Base-by-base conservation (phyloP, 768 basidiomycete genomes). In the Fomitopsis serialis region DNA sequence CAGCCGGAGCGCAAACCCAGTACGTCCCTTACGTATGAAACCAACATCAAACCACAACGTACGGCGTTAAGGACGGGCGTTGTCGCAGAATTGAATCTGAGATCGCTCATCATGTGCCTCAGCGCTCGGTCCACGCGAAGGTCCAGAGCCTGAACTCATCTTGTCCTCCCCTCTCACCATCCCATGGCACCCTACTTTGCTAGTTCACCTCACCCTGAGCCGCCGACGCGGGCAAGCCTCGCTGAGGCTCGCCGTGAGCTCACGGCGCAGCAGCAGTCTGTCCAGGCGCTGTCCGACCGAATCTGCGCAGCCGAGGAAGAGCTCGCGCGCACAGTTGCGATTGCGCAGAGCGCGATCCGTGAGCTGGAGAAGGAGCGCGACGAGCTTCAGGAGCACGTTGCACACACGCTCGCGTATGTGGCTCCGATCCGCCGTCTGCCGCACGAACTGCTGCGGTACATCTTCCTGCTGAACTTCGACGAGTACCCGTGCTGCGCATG, bases 401-500 rank as follows among this genome's bases (percentile, higher is more conserved):
- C 68, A 25, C 71, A 70, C 22, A 77, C 82, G 3, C 69, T 76
- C 65, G 84, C 84, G 1, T 90, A 87, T 62, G 74, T 90, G 53
- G 79, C 88, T 11, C 87, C 87, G 29, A 83, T 91, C 57, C 74
- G 84, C 25, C 73, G 85, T 40, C 73, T 92, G 23, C 89, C 89
- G 1, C 69, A 77, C 35, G 89, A 92, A 59, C 70, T 92, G n/a
- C 74, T 90, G 47, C 75, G 84, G 50, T 78, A 83, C 54, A 81
- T 92, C 60, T 92, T 92, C 63, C 63, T 80, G 56, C 78, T 80
- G 69, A 78, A 77, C 59, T 89, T 87, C 57, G 81, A 85, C 52
- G 79, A 80, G 51, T 75, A 85, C 64, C 79, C 85, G n/a, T 85
- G 83, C 62, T 82, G 79, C 62, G 84, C 85, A 7, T 91, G 89